Conservation (phyloP, 1,284 basidiomycete species). For the Anthracocystis walkeri region DNA sequence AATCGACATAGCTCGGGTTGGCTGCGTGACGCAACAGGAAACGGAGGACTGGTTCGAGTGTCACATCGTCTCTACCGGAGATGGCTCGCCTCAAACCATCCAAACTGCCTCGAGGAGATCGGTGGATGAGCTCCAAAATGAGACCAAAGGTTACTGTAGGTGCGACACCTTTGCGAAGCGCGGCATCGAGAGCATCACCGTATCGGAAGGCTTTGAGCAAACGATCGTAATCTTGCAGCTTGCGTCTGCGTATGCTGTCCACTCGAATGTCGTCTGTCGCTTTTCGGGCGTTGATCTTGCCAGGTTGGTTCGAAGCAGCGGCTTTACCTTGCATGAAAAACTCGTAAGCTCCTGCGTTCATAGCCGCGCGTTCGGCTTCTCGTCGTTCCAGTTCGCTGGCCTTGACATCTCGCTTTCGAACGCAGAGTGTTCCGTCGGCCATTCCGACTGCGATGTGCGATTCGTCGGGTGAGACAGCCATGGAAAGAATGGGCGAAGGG, state of each 20-base stretch:
- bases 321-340: conserved; percentile 73
- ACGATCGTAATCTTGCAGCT: conserved; percentile 87
- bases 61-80: conserved; percentile 89
- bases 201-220: conserved; percentile 94
- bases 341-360: conserved; percentile 78
- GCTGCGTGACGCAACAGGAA: conserved; percentile 86
- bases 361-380: conserved; percentile 72
- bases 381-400: conserved; percentile 74
- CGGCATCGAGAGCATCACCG: conserved; percentile 81
- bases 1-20: conserved; percentile 89
- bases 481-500: conserved; percentile 87
- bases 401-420: conserved; percentile 77
- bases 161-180: conserved; percentile 58
- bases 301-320: conserved; percentile 36
- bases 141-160: conserved; percentile 82
- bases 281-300: conserved; percentile 20
- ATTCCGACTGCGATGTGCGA: conserved; percentile 95
- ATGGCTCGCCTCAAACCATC: conserved; percentile 90
- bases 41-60: conserved; percentile 88
- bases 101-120: conserved; percentile 68
- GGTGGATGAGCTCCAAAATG: conserved; percentile 91
- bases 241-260: conserved; percentile 78
- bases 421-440: conserved; percentile 88
- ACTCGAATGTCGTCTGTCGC: conserved; percentile 71
- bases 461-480: conserved; percentile 96